Evolutionary conservation across 192 early-diverging fungal species (phyloP).

Genomic region (Coemansia sp.): DNA sequence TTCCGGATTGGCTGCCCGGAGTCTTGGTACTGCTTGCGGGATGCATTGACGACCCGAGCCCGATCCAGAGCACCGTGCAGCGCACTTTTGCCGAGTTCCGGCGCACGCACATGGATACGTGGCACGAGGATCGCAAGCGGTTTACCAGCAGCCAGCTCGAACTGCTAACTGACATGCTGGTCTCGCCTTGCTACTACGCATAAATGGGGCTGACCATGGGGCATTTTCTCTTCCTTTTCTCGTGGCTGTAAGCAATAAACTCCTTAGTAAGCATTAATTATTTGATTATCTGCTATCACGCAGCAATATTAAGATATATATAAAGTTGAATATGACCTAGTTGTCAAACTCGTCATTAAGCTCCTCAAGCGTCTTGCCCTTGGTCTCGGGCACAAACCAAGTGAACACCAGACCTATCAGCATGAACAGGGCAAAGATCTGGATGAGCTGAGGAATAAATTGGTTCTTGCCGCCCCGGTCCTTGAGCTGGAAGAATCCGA

Average conservation of each 20-base stretch:
- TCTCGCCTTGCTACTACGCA: constrained; percentile 81
- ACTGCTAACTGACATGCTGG: constrained; percentile 82
- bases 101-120: constrained; percentile 91
- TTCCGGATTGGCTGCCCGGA: constrained; percentile 87
- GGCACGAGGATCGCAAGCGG: constrained; percentile 79
- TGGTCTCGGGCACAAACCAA: constrained; percentile 49
- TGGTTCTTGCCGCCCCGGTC: constrained; percentile 60
- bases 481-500: constrained; percentile 65
- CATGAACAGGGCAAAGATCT: constrained; percentile 75
- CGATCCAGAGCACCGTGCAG: constrained; percentile 79
- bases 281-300: neutral
- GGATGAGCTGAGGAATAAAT: constrained; percentile 57
- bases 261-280: too few species aligned
- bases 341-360: constrained; percentile 29
- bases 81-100: constrained; percentile 90
- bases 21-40: constrained; percentile 72
- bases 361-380: constrained; percentile 51
- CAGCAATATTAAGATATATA: neutral
- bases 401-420: constrained; percentile 60
- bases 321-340: neutral
- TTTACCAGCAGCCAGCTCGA: constrained; percentile 77
- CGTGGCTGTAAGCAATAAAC: too few species aligned
- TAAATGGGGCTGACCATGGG: constrained; percentile 14
- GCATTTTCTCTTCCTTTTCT: neutral
- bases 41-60: constrained; percentile 78